Evolutionary conservation across 345 rosid genomes (phyloP).

Genomic region (Noccaea bulbosa): DNA sequence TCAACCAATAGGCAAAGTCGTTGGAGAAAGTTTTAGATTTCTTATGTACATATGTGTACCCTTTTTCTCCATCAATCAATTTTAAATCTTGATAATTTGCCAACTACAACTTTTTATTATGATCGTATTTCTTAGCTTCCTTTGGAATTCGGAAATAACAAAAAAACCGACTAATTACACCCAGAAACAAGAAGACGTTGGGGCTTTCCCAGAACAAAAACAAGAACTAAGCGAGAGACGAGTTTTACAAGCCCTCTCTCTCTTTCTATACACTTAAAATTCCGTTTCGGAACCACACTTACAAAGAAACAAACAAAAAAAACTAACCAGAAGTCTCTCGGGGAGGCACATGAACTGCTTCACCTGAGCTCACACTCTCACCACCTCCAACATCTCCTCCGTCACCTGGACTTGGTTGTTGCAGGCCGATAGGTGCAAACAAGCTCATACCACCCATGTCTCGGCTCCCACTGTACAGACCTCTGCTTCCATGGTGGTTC

Average conservation of each 20-base stretch:
- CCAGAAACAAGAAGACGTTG: not conserved
- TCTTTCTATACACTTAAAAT: slow-evolving; percentile 33
- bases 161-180: slow-evolving; percentile 34
- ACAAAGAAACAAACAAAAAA: not conserved
- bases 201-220: slow-evolving; percentile 30
- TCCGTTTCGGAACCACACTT: slow-evolving; percentile 20
- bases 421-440: slow-evolving; percentile 49
- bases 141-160: slow-evolving; percentile 16
- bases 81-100: not conserved
- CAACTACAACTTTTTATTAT: slow-evolving; percentile 19
- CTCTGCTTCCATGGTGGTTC: slow-evolving; percentile 64
- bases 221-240: slow-evolving; percentile 24
- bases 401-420: slow-evolving; percentile 26
- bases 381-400: slow-evolving; percentile 33
- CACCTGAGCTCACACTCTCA: slow-evolving; percentile 41
- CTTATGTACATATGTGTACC: not conserved
- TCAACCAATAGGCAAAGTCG: not conserved
- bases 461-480: slow-evolving; percentile 59
- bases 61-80: not conserved
- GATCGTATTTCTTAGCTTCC: slow-evolving; percentile 11
- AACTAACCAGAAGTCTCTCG: slow-evolving; percentile 41
- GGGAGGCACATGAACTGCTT: slow-evolving; percentile 33
- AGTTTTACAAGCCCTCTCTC: slow-evolving; percentile 7
- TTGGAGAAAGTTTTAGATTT: not conserved
- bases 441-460: slow-evolving; percentile 58